A percentile compares a stretch with the other conserved stretches of the same genome.
phyloP scores from a whole-genome alignment of 208 protist genomes.

The Sergeia podlipaevii region DNA sequence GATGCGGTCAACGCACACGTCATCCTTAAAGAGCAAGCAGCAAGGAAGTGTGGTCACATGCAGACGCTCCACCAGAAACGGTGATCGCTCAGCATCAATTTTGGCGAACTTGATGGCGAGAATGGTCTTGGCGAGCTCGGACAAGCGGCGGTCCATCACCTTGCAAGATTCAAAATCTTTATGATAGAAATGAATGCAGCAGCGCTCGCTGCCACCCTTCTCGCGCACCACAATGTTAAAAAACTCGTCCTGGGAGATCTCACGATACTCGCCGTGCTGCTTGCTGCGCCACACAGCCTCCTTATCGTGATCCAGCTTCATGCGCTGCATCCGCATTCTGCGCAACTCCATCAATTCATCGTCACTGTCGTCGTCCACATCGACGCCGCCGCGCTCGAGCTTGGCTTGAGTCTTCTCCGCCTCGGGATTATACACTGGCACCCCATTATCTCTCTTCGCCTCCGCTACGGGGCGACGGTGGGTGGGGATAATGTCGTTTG shows the following conservation, averaged over 20 bases:
- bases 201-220: conserved; percentile 85
- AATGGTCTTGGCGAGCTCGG: conserved; percentile 71
- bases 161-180: conserved; percentile 95
- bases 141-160: conserved; percentile 93
- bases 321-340: conserved; percentile 47
- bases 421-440: conserved; percentile 70
- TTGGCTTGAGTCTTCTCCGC: conserved; percentile 40
- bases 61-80: conserved; percentile 94
- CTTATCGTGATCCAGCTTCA: conserved; percentile 56
- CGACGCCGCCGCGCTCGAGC: conserved; percentile 26
- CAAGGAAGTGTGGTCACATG: conserved; percentile 90
- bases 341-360: conserved; percentile 73
- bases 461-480: conserved; percentile 50
- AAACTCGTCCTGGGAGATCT: conserved; percentile 93
- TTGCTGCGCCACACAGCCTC: conserved; percentile 81
- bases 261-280: conserved; percentile 91
- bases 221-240: conserved; percentile 90
- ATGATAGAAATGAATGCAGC: conserved; percentile 94
- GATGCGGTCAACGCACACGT: conserved; percentile 92
- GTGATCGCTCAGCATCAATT: conserved; percentile 92
- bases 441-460: conserved; percentile 25
- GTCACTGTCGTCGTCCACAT: conserved; percentile 68
- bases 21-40: conserved; percentile 93
- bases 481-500: conserved; percentile 77
- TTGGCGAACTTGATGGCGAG: conserved; percentile 92